Percentiles rank a stretch among this genome's conserved stretches.
Conservation (phyloP, 805 yeast species). For the Grigorovia transvaalensis region DNA sequence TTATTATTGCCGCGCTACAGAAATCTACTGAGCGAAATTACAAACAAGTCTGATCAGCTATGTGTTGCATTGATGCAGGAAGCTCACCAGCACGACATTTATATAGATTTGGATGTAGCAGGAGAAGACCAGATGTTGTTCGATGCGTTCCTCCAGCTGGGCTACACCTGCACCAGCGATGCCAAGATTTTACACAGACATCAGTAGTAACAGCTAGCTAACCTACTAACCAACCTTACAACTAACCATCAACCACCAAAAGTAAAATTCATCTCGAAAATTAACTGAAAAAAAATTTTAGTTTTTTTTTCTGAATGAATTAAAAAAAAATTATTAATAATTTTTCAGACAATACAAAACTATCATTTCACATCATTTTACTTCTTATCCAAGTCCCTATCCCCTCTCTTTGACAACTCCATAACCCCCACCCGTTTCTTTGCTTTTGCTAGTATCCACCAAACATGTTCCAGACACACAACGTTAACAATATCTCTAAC, state of each 20-base stretch:
- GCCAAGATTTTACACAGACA: neutral
- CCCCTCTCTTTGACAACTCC: no score
- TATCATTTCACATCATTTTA: no score
- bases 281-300: no score
- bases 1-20: neutral
- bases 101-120: neutral
- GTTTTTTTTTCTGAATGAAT: no score
- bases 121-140: neutral
- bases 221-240: no score
- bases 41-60: neutral
- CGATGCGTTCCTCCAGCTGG: neutral
- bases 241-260: no score
- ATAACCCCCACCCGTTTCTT: no score
- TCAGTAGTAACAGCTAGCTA: neutral
- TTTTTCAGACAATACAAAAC: no score
- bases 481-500: constrained; percentile 12
- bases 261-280: no score
- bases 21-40: neutral
- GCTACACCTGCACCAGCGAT: neutral
- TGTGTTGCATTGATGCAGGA: neutral
- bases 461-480: neutral
- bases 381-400: no score
- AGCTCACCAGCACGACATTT: neutral
- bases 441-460: no score
- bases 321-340: no score